phyloP scores from a whole-genome alignment of 768 basidiomycete species.

The Suillus subalutaceus region DNA sequence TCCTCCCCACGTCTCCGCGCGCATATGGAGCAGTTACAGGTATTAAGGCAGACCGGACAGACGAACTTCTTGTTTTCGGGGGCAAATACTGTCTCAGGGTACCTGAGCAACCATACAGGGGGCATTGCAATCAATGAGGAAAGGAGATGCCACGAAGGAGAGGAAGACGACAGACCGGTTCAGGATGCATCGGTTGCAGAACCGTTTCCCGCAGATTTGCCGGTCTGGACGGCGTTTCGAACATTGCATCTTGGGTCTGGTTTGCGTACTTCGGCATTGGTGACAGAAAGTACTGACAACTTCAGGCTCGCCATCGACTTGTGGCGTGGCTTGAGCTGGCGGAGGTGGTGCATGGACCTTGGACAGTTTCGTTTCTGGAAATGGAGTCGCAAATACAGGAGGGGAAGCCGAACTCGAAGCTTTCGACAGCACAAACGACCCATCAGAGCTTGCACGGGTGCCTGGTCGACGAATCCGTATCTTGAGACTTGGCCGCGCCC shows the following conservation, averaged over 20 bases:
- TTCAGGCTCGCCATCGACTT: not conserved
- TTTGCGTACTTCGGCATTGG: conserved; percentile 35
- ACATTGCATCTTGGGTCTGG: conserved; percentile 41
- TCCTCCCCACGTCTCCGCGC: conserved; percentile 47
- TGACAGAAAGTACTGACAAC: conserved; percentile 33
- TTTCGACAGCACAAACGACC: conserved; percentile 7
- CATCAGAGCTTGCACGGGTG: conserved; percentile 15
- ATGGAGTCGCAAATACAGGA: conserved; percentile 16
- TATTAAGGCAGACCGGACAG: conserved; percentile 49
- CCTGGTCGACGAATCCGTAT: conserved; percentile 12
- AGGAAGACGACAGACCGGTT: conserved; percentile 30
- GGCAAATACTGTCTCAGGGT: conserved; percentile 42
- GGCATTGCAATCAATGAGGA: conserved; percentile 12
- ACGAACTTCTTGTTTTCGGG: conserved; percentile 30
- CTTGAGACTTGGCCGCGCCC: conserved; percentile 11
- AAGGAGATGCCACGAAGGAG: not conserved
- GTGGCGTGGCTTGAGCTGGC: not conserved
- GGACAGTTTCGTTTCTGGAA: not conserved
- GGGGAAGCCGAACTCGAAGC: not conserved
- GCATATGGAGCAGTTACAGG: conserved; percentile 54
- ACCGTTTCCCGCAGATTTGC: conserved; percentile 34
- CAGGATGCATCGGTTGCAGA: conserved; percentile 38
- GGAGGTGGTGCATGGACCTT: not conserved
- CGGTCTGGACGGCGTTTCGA: conserved; percentile 22
- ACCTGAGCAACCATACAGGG: conserved; percentile 27